Percentiles rank a stretch among this genome's conserved stretches.
Evolutionary conservation across 371 early-diverging fungal genomes (phyloP).

Genomic region (Mortierella sp.): DNA sequence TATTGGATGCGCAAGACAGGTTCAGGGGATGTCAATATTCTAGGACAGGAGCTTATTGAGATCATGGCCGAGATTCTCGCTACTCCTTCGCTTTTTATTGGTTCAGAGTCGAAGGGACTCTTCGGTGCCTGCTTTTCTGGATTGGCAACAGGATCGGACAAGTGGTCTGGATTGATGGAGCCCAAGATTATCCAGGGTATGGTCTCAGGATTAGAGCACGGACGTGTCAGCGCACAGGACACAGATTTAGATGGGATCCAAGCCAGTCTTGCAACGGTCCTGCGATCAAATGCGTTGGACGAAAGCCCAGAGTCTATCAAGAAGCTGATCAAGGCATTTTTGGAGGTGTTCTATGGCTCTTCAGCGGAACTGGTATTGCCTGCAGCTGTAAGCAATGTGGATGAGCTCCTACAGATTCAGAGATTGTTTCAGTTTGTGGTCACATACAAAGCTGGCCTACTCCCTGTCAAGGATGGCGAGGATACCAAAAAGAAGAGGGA

Average conservation of each 20-base stretch:
- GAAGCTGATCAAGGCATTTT: conserved; percentile 25
- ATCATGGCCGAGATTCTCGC: conserved; percentile 43
- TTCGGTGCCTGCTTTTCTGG: conserved; percentile 49
- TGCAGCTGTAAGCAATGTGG: conserved; percentile 10
- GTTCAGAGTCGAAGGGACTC: conserved; percentile 30
- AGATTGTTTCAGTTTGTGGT: conserved; percentile 54
- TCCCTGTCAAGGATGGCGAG: conserved; percentile 25
- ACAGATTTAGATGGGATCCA: conserved; percentile 48
- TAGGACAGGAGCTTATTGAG: conserved; percentile 51
- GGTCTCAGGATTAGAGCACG: conserved; percentile 38
- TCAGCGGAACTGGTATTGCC: conserved; percentile 7
- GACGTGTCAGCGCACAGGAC: conserved; percentile 35
- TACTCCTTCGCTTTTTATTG: conserved; percentile 37
- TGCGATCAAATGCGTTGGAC: conserved; percentile 27
- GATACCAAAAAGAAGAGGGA: conserved; percentile 36
- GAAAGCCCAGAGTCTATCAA: conserved; percentile 26
- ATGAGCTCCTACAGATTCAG: conserved; percentile 50
- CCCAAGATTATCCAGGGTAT: conserved; percentile 44
- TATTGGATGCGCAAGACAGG: conserved; percentile 58
- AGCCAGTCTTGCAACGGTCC: conserved; percentile 49
- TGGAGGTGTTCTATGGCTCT: conserved; percentile 42
- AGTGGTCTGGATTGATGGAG: conserved; percentile 54
- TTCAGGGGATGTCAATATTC: conserved; percentile 33
- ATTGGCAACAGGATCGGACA: conserved; percentile 49
- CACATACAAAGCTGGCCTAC: conserved; percentile 41